Percentiles rank a stretch among this genome's conserved stretches.
These are phyloP conservation scores for Delitschia confertaspora DNA, from an alignment of 495 filamentous ascomycete species.

Conservation along the genomic window DNA sequence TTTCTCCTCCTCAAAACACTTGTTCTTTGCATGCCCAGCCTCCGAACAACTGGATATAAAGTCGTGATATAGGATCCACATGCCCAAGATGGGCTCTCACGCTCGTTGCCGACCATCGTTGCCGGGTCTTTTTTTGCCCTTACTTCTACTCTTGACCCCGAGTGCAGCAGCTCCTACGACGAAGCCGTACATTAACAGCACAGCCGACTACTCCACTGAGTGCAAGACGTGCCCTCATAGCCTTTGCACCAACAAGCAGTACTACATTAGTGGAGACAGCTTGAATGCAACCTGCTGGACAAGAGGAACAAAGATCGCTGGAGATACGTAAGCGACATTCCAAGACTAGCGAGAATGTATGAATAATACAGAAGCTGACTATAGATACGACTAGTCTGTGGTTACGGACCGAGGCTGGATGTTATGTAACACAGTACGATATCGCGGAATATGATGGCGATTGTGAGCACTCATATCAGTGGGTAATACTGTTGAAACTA, in stretches of 20 bases:
- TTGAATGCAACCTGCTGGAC: slow-evolving; percentile 26
- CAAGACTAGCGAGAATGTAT: no score
- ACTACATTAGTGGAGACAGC: slow-evolving; percentile 6
- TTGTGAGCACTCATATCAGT: slow-evolving; percentile 6
- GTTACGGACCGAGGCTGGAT: slow-evolving; percentile 18
- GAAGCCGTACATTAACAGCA: slow-evolving; percentile 15
- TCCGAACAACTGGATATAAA: no score
- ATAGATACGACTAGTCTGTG: slow-evolving; percentile 7
- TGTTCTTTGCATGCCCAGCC: no score
- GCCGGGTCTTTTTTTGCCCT: slow-evolving; percentile 1
- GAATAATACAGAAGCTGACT: no score
- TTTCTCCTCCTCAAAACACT: no score
- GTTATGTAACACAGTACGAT: slow-evolving; percentile 27
- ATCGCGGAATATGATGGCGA: slow-evolving; percentile 19
- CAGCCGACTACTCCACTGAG: slow-evolving; percentile 22
- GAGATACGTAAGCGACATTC: slow-evolving; percentile 11
- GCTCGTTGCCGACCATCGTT: slow-evolving; percentile 1
- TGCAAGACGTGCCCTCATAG: slow-evolving; percentile 26
- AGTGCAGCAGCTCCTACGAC: not conserved
- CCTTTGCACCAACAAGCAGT: slow-evolving; percentile 19
- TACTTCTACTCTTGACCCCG: slow-evolving; percentile 1
- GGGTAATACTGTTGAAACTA: not conserved
- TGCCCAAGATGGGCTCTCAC: not conserved
- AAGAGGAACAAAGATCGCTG: slow-evolving; percentile 20
- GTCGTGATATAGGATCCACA: not conserved